Conservation (phyloP, 1,284 basidiomycete species). For the Sutorius eximius region DNA sequence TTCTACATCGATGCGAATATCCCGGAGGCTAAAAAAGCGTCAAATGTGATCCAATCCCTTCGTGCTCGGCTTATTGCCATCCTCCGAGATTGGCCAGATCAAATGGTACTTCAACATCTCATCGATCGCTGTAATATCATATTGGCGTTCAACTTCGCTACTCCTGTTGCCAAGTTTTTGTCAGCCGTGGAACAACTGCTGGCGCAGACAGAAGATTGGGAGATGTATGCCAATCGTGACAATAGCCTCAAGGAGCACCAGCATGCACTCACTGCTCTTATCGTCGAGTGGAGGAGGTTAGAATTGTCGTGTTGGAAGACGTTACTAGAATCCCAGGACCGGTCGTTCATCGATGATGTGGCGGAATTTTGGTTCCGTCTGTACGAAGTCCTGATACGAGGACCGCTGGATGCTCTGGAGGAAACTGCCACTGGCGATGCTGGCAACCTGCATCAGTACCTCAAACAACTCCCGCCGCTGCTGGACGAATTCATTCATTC, state of each 20-base stretch:
- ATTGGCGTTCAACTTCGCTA: constrained; percentile 62
- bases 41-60: constrained; percentile 53
- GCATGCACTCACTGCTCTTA: constrained; percentile 66
- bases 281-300: constrained; percentile 89
- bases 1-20: constrained; percentile 83
- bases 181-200: constrained; percentile 86
- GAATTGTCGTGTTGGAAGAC: constrained; percentile 89
- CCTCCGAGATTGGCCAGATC: constrained; percentile 90
- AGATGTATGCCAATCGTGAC: constrained; percentile 86
- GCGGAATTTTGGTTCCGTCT: constrained; percentile 91
- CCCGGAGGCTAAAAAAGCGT: constrained; percentile 64
- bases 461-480: constrained; percentile 73
- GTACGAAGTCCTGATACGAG: constrained; percentile 79
- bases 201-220: constrained; percentile 94
- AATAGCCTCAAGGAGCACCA: constrained; percentile 78
- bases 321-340: constrained; percentile 74
- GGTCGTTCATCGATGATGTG: constrained; percentile 59
- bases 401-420: constrained; percentile 52
- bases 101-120: constrained; percentile 92
- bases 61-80: constrained; percentile 56
- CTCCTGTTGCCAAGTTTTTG: constrained; percentile 83
- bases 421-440: constrained; percentile 36
- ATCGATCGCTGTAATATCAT: constrained; percentile 74
- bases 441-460: constrained; percentile 49
- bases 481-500: constrained; percentile 80